A percentile compares a stretch with the other conserved stretches of the same genome.
Conservation (phyloP, 768 basidiomycete genomes). For the Mycena belliarum region DNA sequence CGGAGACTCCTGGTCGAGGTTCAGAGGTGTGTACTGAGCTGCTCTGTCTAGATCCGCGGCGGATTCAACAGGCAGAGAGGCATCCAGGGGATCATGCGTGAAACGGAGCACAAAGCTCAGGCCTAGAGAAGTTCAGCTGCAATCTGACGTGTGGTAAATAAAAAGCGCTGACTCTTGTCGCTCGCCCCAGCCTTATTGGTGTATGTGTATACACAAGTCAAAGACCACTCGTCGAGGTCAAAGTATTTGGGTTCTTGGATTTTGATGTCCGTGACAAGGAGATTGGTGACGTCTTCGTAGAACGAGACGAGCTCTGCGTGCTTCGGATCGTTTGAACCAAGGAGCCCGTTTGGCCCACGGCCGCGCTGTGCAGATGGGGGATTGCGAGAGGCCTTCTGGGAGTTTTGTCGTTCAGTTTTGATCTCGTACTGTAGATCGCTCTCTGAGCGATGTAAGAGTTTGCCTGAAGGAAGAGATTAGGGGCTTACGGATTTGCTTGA, state of each 20-base stretch:
- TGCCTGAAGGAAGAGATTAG: background rate
- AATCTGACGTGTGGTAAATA: background rate
- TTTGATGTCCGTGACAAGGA: constrained; percentile 68
- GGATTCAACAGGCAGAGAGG: constrained; percentile 30
- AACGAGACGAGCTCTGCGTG: constrained; percentile 63
- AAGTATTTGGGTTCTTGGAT: constrained; percentile 33
- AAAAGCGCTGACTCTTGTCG: constrained; percentile 39
- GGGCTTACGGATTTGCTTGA: constrained; percentile 52
- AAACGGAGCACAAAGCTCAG: constrained; percentile 61
- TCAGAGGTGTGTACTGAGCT: constrained; percentile 62
- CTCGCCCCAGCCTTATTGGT: constrained; percentile 30
- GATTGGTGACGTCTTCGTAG: constrained; percentile 86
- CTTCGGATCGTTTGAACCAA: constrained; percentile 55
- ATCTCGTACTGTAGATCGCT: constrained; percentile 55
- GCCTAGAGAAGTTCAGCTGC: constrained; percentile 38
- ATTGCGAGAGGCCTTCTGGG: constrained; percentile 43
- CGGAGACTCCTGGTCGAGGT: constrained; percentile 60
- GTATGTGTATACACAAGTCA: constrained; percentile 70
- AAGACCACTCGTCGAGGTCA: constrained; percentile 58
- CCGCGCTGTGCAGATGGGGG: constrained; percentile 38
- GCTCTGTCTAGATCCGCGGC: constrained; percentile 44
- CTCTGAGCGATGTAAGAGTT: constrained; percentile 36
- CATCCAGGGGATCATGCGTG: constrained; percentile 40
- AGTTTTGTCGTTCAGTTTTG: constrained; percentile 61
- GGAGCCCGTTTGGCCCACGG: constrained; percentile 33